Percentiles rank a stretch among this genome's conserved stretches.
Evolutionary conservation across 2,329 filamentous ascomycete species (phyloP).

Genomic region (Trichoderma breve): DNA sequence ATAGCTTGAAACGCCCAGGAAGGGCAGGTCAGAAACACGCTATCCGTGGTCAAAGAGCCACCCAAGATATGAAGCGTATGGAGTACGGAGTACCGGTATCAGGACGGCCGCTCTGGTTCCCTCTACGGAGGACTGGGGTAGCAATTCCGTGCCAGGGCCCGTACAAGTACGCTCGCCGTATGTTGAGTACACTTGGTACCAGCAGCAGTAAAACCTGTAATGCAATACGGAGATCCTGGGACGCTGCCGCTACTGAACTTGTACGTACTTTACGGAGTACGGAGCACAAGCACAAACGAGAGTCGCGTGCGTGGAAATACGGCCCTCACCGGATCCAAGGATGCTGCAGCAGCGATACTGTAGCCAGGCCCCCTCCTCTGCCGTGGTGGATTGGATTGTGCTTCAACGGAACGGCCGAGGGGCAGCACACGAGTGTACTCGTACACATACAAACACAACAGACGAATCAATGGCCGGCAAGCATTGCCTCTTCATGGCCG

Average conservation of each 20-base stretch:
- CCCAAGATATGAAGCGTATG: slow-evolving; percentile 6
- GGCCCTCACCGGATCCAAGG: slow-evolving; percentile 4
- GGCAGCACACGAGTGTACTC: neutral
- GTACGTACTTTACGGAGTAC: slow-evolving; percentile 6
- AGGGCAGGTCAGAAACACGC: slow-evolving; percentile 18
- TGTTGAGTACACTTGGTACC: neutral
- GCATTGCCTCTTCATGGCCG: neutral
- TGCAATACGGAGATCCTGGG: neutral
- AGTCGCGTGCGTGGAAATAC: slow-evolving; percentile 15
- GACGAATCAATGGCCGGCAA: neutral
- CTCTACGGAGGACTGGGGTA: slow-evolving; percentile 2
- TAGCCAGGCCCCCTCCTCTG: neutral
- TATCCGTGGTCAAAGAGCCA: neutral
- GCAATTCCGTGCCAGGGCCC: neutral
- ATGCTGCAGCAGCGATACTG: slow-evolving; percentile 3
- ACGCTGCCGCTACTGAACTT: neutral
- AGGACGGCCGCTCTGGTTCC: slow-evolving; percentile 12
- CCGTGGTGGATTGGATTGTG: neutral
- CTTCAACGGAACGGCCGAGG: neutral
- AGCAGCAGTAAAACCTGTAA: neutral
- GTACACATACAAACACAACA: neutral
- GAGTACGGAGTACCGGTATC: slow-evolving; percentile 5
- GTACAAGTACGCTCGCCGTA: neutral
- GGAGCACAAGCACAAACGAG: neutral
- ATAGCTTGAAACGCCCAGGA: slow-evolving; percentile 18